Evolutionary conservation across 257 asterid genomes (phyloP).

Genomic region (Solanum habrochaites): DNA sequence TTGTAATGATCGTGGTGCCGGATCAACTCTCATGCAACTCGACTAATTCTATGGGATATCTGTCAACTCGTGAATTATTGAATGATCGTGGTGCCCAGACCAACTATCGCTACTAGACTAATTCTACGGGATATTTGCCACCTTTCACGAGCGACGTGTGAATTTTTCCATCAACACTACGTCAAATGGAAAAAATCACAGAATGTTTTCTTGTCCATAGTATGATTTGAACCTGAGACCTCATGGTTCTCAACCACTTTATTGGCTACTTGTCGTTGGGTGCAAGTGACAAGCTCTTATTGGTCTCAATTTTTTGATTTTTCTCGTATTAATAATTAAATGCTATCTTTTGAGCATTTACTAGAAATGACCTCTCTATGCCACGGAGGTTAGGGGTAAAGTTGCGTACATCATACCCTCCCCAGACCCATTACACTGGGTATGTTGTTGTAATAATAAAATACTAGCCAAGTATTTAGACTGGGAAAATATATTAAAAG

Average conservation of each 20-base stretch:
- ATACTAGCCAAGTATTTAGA: background rate
- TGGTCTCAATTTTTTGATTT: background rate
- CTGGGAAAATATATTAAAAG: background rate
- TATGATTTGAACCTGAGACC: background rate
- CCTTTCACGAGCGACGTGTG: fast-evolving
- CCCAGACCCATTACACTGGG: background rate
- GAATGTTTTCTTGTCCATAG: background rate
- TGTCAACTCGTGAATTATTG: too few species aligned
- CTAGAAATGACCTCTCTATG: background rate
- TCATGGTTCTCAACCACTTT: background rate
- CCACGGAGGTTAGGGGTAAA: background rate
- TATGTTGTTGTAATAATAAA: background rate
- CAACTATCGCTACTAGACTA: background rate
- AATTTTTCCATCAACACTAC: background rate
- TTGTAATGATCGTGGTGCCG: background rate
- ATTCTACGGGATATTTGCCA: background rate
- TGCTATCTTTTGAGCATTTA: background rate
- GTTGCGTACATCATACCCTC: background rate
- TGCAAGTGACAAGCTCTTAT: background rate
- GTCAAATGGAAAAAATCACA: background rate
- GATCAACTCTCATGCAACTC: too few species aligned
- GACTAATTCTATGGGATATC: too few species aligned
- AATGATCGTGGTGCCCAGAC: background rate
- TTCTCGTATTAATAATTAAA: background rate
- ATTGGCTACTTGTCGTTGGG: background rate